Conservation (phyloP, 2,329 filamentous ascomycete genomes). For the Zalaria obscura region DNA sequence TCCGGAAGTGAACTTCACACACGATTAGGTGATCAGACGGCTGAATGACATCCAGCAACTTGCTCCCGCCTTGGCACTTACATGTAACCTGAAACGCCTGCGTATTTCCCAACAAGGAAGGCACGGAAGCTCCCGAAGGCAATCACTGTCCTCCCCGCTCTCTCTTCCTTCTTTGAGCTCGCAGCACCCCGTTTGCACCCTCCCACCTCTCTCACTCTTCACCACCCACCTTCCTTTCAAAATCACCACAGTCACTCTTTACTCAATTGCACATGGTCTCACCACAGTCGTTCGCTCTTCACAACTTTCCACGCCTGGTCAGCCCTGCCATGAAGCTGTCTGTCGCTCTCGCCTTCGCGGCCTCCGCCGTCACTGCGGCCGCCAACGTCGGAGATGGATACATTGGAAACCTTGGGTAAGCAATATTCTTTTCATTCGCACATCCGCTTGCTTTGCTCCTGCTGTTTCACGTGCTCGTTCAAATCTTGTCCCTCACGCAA, state of each 20-base stretch:
- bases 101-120: no score
- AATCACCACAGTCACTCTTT: conserved; percentile 1
- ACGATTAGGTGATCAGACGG: no score
- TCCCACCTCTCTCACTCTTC: no score
- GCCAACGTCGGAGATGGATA: not conserved
- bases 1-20: no score
- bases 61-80: no score
- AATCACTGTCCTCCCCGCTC: conserved; percentile 1
- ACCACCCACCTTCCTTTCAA: not conserved
- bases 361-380: not conserved
- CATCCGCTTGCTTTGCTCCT: not conserved
- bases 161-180: conserved; percentile 1
- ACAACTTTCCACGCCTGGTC: not conserved
- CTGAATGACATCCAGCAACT: no score
- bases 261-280: not conserved
- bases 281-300: conserved; percentile 1
- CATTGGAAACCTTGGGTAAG: no score
- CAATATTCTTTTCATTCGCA: not conserved
- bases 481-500: not conserved
- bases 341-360: not conserved
- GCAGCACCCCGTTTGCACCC: no score
- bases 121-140: not conserved
- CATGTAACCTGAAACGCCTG: no score
- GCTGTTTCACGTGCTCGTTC: not conserved
- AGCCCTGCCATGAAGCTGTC: not conserved